Evolutionary conservation across 108 stramenopile species (phyloP), one percentile per base, ranked within the genome.

Genomic region (Skeletonema grethae): DNA sequence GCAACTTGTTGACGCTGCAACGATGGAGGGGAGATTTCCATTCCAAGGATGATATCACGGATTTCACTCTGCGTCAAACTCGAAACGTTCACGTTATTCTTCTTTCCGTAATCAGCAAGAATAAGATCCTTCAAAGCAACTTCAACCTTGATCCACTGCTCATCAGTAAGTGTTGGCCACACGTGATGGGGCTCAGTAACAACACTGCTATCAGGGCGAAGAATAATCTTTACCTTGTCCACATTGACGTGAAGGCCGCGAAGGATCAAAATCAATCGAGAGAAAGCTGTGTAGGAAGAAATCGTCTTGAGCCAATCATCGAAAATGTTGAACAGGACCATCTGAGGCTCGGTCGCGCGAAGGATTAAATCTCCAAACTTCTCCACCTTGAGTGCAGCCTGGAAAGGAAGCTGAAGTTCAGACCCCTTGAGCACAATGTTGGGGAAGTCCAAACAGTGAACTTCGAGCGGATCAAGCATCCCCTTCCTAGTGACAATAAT

Each of bases 111-210:
- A 79, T 98, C 98, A 13, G 96, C 96, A 20, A 99, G 87, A 67
- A 99, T 99, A 13, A 99, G 82, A 73, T 99, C 99, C 85, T 99
- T 99, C 35, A 99, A 71, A 2, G 96, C 93, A 62, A 99, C 97
- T 82, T 99, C 99, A 13, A 99, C 88, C 82, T 98, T 97, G 80
- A 98, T 97, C 99, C 99, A 99, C 81, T 98, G 97, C 70, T 98
- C 98, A 84, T 99, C 99, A 55, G 96, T 96, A 25, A 99, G 89
- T 29, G 87, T 88, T 22, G 99, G 99, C 99, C 99, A 99, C 24
- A 99, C 87, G 74, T 99, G 98, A 81, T 98, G 98, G 9, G 97
- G 92, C 73, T 99, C 95, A 10, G 99, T 99, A n/a, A 98, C 85
- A 25, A 97, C 97, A 60, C 94, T 97, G 55, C 90, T 96, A 72